Evolutionary conservation across 169 alveolate species (phyloP), one percentile per base, ranked within the genome.

Genomic region (Cystoisospora suis): DNA sequence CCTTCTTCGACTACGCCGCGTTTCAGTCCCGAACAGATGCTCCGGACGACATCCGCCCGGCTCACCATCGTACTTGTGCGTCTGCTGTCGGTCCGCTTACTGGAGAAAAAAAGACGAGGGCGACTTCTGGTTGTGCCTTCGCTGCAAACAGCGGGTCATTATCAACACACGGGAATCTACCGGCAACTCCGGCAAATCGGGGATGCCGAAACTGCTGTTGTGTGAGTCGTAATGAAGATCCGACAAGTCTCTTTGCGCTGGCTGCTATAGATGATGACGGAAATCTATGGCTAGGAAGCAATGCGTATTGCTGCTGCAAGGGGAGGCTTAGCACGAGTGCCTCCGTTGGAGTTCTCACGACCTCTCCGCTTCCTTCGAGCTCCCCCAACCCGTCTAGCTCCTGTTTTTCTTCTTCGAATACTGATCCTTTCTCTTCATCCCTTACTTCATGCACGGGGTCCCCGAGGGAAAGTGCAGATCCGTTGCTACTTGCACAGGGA

Each of bases 301-400:
- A 72, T 34, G 83, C 83, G 17, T 56, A 72, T n/a, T 72, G 83
- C 83, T 72, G 83, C 83, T 72, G 83, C 45, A 38, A 17, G 3
- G 56, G 45, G 44, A 12, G 44, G 44, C 15, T 34, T 34, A 23
- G 3, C 79, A 0, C 29, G 34, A 6, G 42, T 20, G 15, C 75
- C 9, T 15, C 29, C 75, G 15, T 27, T 17, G 12, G 75, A 12
- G 34, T 0, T 5, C 29, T n/a, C n/a, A n/a, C n/a, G n/a, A n/a
- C n/a, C n/a, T n/a, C n/a, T n/a, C n/a, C 75, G 29, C 36, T 44
- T 0, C 23, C 2, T 44, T 29, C 79, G 44, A 34, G 46, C 61
- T 49, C 61, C n/a, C 20, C 61, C n/a, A 12, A 49, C 61, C n/a
- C 61, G 29, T 65, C 46, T 65, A 7, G 27, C 36, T 65, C 79